These are phyloP conservation scores for Aaosphaeria pasadenensis DNA, from an alignment of 2,329 filamentous ascomycete species.

Conservation along the genomic window DNA sequence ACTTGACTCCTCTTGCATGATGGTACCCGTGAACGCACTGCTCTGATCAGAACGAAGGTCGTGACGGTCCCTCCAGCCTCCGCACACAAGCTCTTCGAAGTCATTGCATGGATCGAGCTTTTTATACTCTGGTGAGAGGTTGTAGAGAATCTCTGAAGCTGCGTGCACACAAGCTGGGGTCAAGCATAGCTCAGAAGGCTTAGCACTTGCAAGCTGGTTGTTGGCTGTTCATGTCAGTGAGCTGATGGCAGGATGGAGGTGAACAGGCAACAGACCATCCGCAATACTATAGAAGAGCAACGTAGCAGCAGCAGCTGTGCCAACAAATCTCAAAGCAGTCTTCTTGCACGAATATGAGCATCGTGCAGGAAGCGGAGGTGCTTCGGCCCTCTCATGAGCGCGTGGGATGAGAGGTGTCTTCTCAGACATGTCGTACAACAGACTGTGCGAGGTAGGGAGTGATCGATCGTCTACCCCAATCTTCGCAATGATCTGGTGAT, in stretches of 20 bases:
- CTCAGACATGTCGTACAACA: conserved; percentile 14
- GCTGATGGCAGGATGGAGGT: background rate
- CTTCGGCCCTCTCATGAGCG: conserved; percentile 7
- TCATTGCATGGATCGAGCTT: conserved; percentile 66
- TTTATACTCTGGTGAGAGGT: conserved; percentile 60
- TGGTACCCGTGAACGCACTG: conserved; percentile 57
- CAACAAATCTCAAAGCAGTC: conserved; percentile 13
- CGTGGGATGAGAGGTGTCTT: conserved; percentile 18
- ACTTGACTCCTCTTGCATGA: conserved; percentile 61
- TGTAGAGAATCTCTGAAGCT: conserved; percentile 60
- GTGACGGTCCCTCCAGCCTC: conserved; percentile 62
- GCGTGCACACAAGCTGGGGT: conserved; percentile 63
- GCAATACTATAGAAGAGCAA: conserved; percentile 18
- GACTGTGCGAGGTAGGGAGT: no score
- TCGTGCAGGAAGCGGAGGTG: conserved; percentile 6
- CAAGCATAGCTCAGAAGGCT: conserved; percentile 39
- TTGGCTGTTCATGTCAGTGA: background rate
- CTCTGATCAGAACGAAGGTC: conserved; percentile 65
- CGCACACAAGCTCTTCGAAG: conserved; percentile 67
- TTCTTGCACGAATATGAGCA: conserved; percentile 6
- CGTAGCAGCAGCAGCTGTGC: conserved; percentile 14
- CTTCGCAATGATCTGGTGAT: no score
- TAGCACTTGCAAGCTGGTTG: background rate
- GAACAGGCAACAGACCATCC: conserved; percentile 3
- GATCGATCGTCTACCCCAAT: no score